Percentiles rank a stretch among this genome's conserved stretches.
phyloP scores from a whole-genome alignment of 805 yeast genomes.

The Peterozyma xylosa region DNA sequence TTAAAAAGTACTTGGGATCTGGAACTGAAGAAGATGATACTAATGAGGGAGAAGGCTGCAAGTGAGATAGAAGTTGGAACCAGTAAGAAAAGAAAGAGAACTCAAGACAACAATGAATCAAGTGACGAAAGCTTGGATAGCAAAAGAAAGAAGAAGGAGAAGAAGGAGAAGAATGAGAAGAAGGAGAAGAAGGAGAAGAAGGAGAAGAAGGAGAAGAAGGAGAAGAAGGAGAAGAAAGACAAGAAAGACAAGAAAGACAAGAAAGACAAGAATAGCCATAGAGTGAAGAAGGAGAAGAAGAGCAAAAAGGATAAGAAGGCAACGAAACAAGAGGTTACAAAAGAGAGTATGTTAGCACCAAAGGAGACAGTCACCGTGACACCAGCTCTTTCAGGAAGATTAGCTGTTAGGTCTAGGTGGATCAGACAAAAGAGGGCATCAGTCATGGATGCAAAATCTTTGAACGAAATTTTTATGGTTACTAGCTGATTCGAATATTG shows the following conservation, averaged over 20 bases:
- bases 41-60: slow-evolving; percentile 13
- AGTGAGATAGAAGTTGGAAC: slow-evolving; percentile 12
- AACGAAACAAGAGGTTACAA: slow-evolving; percentile 22
- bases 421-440: slow-evolving; percentile 89
- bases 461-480: slow-evolving; percentile 91
- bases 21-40: slow-evolving; percentile 30
- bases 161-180: slow-evolving; percentile 15
- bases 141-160: slow-evolving; percentile 16
- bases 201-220: slow-evolving; percentile 12
- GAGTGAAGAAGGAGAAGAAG: slow-evolving; percentile 19
- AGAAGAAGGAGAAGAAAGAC: slow-evolving; percentile 19
- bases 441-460: slow-evolving; percentile 79
- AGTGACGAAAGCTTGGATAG: slow-evolving; percentile 15
- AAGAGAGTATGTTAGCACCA: slow-evolving; percentile 34
- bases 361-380: slow-evolving; percentile 14
- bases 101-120: slow-evolving; percentile 14
- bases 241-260: slow-evolving; percentile 13
- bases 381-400: slow-evolving; percentile 37
- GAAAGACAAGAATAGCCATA: slow-evolving; percentile 18
- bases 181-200: slow-evolving; percentile 11
- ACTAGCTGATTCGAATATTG: slow-evolving; percentile 29
- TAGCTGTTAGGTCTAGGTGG: slow-evolving; percentile 79
- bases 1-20: slow-evolving; percentile 79
- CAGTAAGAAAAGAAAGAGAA: slow-evolving; percentile 13
- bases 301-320: slow-evolving; percentile 20